Evolutionary conservation across 768 basidiomycete species (phyloP), one percentile per base, ranked within the genome.

Genomic region (Suillus hirtellus): DNA sequence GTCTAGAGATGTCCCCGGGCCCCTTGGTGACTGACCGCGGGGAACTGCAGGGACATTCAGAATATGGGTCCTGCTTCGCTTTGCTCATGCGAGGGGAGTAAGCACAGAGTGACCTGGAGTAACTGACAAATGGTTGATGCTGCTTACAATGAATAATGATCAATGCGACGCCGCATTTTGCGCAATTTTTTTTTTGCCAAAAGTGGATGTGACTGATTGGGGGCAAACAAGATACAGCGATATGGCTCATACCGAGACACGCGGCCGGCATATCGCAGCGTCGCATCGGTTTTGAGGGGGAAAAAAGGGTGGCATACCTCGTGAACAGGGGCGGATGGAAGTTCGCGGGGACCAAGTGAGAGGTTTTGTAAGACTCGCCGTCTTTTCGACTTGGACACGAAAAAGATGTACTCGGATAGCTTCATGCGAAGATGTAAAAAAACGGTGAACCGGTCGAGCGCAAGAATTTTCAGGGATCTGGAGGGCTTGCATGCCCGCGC

Each of bases 261-360:
- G 19, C 35, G 11, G 52, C 31, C 2, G 31, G 31, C 50, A 10
- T 10, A 52, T 31, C 17, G 1, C 27, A 52, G 17, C 6, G 10
- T 53, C 19, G 34, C 34, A 53, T n/a, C 19, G 19, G 31, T n/a
- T 53, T 35, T 53, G 31, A n/a, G n/a, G 11, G 19, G 9, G 10
- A n/a, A 53, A 34, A 35, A 53, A 53, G 50, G 50, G 52, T 53
- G 31, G 24, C 21, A 49, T n/a, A 34, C 31, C 50, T 52, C 27
- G 9, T 4, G 34, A 34, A 11, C 49, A 53, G 31, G 19, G 52
- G 9, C 5, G 11, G 11, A n/a, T 53, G 34, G 19, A 53, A 53
- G 19, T 8, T 34, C 11, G 31, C 31, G 19, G 31, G 6, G 34
- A 53, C 31, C 19, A 11, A 53, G 10, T 53, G 2, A 19, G 31